Evolutionary conservation across 2,329 filamentous ascomycete genomes (phyloP).

Genomic region (Polytolypa hystricis): DNA sequence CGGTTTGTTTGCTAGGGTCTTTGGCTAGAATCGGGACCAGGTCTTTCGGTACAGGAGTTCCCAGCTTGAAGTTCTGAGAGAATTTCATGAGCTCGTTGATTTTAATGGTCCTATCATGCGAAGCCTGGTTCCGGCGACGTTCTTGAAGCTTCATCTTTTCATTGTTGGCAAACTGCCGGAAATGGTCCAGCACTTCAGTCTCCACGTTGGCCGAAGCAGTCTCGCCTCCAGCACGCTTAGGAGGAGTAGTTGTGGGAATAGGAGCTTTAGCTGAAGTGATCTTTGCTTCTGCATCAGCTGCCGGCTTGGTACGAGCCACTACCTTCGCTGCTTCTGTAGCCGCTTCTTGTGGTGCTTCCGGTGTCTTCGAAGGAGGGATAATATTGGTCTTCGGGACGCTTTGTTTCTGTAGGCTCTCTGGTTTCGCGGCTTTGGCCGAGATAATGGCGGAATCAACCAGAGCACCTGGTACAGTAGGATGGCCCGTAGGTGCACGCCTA

Average conservation of each 20-base stretch:
- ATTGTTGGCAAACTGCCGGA: slow-evolving; percentile 51
- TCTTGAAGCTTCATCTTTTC: slow-evolving; percentile 53
- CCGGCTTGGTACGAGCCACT: slow-evolving; percentile 14
- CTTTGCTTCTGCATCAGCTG: slow-evolving; percentile 19
- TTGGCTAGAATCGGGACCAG: slow-evolving; percentile 92
- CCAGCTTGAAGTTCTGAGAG: slow-evolving; percentile 84
- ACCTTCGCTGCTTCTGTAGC: slow-evolving; percentile 13
- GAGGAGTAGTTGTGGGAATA: slow-evolving; percentile 28
- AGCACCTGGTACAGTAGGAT: slow-evolving; percentile 62
- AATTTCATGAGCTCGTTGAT: slow-evolving; percentile 93
- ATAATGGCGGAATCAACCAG: slow-evolving; percentile 85
- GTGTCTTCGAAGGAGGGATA: slow-evolving; percentile 5
- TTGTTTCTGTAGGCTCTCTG: slow-evolving; percentile 27
- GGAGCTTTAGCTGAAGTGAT: slow-evolving; percentile 14
- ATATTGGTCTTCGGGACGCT: slow-evolving; percentile 18
- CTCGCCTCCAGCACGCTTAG: slow-evolving; percentile 31
- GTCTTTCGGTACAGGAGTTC: slow-evolving; percentile 82
- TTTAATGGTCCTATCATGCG: slow-evolving; percentile 78
- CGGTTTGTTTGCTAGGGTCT: slow-evolving; percentile 85
- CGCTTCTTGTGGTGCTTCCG: slow-evolving; percentile 16
- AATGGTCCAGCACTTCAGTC: slow-evolving; percentile 49
- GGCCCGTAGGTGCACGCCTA: slow-evolving; percentile 63
- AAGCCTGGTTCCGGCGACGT: slow-evolving; percentile 43
- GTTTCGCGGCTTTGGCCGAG: slow-evolving; percentile 60
- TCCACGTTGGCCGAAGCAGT: slow-evolving; percentile 52